Conservation (phyloP, 768 basidiomycete genomes). For the Paxillus involutus region DNA sequence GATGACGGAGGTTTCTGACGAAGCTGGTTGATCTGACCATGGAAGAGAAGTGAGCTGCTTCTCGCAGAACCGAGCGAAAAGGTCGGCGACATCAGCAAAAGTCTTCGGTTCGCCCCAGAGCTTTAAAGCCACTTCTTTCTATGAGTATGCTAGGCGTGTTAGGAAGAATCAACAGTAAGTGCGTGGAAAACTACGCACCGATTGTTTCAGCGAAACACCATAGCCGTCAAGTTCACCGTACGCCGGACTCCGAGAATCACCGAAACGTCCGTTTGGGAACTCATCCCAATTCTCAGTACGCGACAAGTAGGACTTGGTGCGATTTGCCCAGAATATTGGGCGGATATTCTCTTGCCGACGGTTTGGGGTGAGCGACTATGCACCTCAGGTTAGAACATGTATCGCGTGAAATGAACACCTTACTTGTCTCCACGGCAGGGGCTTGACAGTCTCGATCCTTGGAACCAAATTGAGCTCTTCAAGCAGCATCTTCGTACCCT, state of each 20-base stretch:
- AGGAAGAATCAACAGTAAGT: not conserved
- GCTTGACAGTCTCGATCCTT: constrained; percentile 87
- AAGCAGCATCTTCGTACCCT: constrained; percentile 91
- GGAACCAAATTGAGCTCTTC: constrained; percentile 90
- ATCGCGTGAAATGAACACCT: constrained; percentile 13
- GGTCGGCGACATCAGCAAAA: constrained; percentile 58
- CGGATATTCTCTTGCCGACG: constrained; percentile 90
- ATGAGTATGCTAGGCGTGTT: constrained; percentile 6
- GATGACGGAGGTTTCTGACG: constrained; percentile 82
- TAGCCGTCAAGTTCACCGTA: constrained; percentile 98
- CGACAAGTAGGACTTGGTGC: constrained; percentile 90
- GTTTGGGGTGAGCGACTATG: constrained; percentile 86
- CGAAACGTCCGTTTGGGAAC: constrained; percentile 98
- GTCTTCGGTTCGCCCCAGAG: constrained; percentile 85
- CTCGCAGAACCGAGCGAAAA: constrained; percentile 86
- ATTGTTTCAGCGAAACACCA: constrained; percentile 89
- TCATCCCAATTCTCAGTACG: constrained; percentile 99
- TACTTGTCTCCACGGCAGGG: constrained; percentile 96
- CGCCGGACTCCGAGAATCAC: constrained; percentile 95
- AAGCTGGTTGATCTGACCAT: constrained; percentile 92
- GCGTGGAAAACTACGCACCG: constrained; percentile 44
- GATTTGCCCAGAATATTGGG: constrained; percentile 99
- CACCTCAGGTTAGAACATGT: constrained; percentile 3
- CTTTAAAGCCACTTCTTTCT: constrained; percentile 86
- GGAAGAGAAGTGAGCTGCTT: constrained; percentile 77